These are phyloP conservation scores for Penicillium sp. DNA, from an alignment of 2,329 filamentous ascomycete genomes.

Conservation along the genomic window DNA sequence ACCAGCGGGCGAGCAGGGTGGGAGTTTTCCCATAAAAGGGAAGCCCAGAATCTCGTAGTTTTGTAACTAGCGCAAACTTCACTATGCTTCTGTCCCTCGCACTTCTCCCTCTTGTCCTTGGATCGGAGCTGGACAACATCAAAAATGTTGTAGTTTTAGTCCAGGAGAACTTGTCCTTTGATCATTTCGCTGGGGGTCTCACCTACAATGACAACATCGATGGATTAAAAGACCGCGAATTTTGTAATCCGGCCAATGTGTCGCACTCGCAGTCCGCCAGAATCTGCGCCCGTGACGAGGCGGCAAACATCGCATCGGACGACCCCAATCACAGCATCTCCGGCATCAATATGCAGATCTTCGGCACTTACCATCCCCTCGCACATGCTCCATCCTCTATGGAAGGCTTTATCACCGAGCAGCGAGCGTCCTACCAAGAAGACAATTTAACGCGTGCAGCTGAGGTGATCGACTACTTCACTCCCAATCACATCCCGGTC, in stretches of 20 bases:
- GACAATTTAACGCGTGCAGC: background rate
- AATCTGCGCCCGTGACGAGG: background rate
- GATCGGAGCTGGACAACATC: background rate
- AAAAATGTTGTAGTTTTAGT: background rate
- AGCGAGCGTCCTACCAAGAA: background rate
- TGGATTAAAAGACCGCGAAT: background rate
- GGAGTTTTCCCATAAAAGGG: background rate
- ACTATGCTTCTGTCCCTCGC: background rate
- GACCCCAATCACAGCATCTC: slow-evolving; percentile 44
- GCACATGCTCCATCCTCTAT: slow-evolving; percentile 18
- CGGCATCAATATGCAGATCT: slow-evolving; percentile 43
- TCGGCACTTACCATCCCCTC: slow-evolving; percentile 36
- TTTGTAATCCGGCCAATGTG: background rate
- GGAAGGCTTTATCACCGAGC: background rate
- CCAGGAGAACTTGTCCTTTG: background rate
- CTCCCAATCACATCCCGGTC: slow-evolving; percentile 39
- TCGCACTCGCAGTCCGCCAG: background rate
- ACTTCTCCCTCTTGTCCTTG: background rate
- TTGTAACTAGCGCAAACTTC: background rate
- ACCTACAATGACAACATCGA: background rate
- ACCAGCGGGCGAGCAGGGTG: background rate
- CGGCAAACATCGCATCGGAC: slow-evolving; percentile 35
- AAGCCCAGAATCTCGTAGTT: background rate
- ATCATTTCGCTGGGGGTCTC: background rate
- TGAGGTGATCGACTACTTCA: slow-evolving; percentile 33